A percentile compares a stretch with the other conserved stretches of the same genome.
These are phyloP conservation scores for Roridomyces roridus DNA, from an alignment of 768 basidiomycete genomes.

Conservation along the genomic window DNA sequence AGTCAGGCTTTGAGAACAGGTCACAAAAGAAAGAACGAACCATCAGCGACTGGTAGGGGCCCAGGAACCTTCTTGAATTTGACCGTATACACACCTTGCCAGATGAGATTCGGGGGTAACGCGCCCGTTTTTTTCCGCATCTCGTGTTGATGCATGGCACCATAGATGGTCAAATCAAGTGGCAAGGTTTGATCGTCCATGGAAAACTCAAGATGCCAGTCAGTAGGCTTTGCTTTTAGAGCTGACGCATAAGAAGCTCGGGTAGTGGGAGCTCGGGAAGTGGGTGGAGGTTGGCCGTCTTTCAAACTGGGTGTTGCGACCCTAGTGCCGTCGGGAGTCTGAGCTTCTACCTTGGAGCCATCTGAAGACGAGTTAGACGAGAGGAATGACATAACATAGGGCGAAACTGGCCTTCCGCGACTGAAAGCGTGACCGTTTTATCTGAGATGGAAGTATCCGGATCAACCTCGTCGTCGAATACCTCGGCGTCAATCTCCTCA, in stretches of 20 bases:
- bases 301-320: slow-evolving; percentile 85
- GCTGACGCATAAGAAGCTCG: slow-evolving; percentile 91
- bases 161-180: slow-evolving; percentile 92
- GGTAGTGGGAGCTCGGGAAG: slow-evolving; percentile 36
- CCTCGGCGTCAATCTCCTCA: slow-evolving; percentile 86
- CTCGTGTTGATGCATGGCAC: slow-evolving; percentile 93
- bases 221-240: slow-evolving; percentile 88
- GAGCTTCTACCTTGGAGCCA: slow-evolving; percentile 92
- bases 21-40: slow-evolving; percentile 44
- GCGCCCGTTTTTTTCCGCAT: slow-evolving; percentile 74
- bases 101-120: slow-evolving; percentile 74
- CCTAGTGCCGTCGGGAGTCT: slow-evolving; percentile 95
- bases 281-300: slow-evolving; percentile 41
- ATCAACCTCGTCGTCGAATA: slow-evolving; percentile 89
- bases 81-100: slow-evolving; percentile 90
- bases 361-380: slow-evolving; percentile 49
- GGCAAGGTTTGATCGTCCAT: slow-evolving; percentile 89
- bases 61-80: slow-evolving; percentile 94
- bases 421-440: slow-evolving; percentile 85
- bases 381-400: background rate
- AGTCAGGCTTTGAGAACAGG: background rate
- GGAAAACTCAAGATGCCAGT: slow-evolving; percentile 97
- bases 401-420: slow-evolving; percentile 70
- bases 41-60: slow-evolving; percentile 67
- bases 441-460: slow-evolving; percentile 73